Conservation (phyloP, 1,284 basidiomycete species). For the Leccinum pachyderme region DNA sequence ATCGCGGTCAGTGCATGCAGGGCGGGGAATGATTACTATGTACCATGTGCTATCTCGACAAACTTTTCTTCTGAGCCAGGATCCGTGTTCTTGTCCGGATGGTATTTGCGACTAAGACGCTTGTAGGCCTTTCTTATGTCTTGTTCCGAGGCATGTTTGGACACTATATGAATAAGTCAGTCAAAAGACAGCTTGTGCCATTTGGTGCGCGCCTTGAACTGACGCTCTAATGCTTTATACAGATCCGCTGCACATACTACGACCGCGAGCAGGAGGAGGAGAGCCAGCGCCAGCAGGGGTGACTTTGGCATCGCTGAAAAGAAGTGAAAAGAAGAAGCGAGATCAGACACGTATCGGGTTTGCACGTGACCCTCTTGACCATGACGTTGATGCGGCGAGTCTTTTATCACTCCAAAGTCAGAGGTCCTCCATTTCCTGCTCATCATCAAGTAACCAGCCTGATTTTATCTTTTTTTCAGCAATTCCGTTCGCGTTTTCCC, state of each 20-base stretch:
- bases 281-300: slow-evolving; percentile 35
- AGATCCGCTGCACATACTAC: slow-evolving; percentile 63
- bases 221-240: slow-evolving; percentile 75
- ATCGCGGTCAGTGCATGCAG: slow-evolving; percentile 7
- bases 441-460: neutral
- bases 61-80: slow-evolving; percentile 81
- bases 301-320: slow-evolving; percentile 22
- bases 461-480: slow-evolving; percentile 26
- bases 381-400: slow-evolving; percentile 19
- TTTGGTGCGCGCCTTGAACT: slow-evolving; percentile 41
- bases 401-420: slow-evolving; percentile 40
- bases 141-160: slow-evolving; percentile 75
- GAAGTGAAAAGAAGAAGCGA: neutral
- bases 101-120: slow-evolving; percentile 83
- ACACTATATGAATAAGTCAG: slow-evolving; percentile 48
- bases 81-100: slow-evolving; percentile 93
- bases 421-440: slow-evolving; percentile 35
- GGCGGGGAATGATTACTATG: slow-evolving; percentile 21
- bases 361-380: slow-evolving; percentile 23
- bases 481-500: slow-evolving; percentile 38
- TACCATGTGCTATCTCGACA: slow-evolving; percentile 86
- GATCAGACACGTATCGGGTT: slow-evolving; percentile 25
- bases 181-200: slow-evolving; percentile 30
- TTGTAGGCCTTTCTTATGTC: slow-evolving; percentile 93
- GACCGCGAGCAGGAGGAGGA: slow-evolving; percentile 46